These are phyloP conservation scores for Globisporangium cylindrosporum DNA, from an alignment of 352 stramenopile genomes.

Conservation along the genomic window DNA sequence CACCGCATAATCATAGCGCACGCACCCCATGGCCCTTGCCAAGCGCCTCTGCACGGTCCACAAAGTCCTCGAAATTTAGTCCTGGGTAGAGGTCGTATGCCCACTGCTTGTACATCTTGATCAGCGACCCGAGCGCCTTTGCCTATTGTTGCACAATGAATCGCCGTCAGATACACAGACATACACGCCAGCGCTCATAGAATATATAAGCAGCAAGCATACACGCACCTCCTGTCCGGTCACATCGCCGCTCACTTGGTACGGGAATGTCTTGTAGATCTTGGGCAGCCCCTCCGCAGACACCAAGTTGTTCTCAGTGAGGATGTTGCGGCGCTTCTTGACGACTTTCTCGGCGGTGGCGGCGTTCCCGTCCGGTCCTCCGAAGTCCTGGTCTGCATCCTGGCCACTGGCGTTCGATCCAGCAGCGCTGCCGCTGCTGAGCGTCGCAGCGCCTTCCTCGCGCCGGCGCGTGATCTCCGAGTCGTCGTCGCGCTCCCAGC, in stretches of 20 bases:
- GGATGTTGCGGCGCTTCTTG: slow-evolving; percentile 49
- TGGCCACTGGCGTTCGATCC: slow-evolving; percentile 11
- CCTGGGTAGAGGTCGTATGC: slow-evolving; percentile 80
- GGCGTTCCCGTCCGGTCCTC: not conserved
- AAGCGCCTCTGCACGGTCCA: slow-evolving; percentile 57
- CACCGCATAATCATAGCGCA: not conserved
- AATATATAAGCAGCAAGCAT: not conserved
- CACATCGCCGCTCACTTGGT: slow-evolving; percentile 54
- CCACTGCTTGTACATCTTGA: slow-evolving; percentile 87
- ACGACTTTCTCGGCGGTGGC: slow-evolving; percentile 12
- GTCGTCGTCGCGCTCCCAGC: slow-evolving; percentile 61
- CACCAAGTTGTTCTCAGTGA: slow-evolving; percentile 68
- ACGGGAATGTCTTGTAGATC: slow-evolving; percentile 70
- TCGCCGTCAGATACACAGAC: not conserved
- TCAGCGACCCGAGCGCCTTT: slow-evolving; percentile 56
- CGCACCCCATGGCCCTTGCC: slow-evolving; percentile 46
- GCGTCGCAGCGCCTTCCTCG: slow-evolving; percentile 16
- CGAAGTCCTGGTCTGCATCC: slow-evolving; percentile 7
- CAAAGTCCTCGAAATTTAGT: slow-evolving; percentile 82
- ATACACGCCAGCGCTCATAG: not conserved
- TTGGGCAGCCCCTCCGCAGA: slow-evolving; percentile 64
- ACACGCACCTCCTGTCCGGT: slow-evolving; percentile 48
- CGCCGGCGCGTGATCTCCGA: slow-evolving; percentile 24
- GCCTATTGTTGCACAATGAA: slow-evolving; percentile 22
- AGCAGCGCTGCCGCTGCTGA: slow-evolving; percentile 4